Evolutionary conservation across 1,139 yeast species (phyloP).

Genomic region (Pichia cactophila): DNA sequence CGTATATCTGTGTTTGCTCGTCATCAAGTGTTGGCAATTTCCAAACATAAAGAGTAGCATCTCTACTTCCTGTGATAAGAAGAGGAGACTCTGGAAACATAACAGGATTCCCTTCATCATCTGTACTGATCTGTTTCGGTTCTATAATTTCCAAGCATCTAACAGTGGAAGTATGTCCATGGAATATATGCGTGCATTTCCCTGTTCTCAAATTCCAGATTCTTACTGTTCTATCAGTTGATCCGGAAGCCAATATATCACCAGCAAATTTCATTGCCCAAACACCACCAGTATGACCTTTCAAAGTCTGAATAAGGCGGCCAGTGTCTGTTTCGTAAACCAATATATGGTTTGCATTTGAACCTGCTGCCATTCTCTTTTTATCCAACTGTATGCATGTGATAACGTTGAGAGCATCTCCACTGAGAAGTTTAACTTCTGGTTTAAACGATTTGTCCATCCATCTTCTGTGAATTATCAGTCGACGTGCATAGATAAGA

Average conservation of each 20-base stretch:
- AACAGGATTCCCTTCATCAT: slow-evolving; percentile 56
- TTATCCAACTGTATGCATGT: slow-evolving; percentile 93
- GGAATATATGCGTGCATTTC: slow-evolving; percentile 74
- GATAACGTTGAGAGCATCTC: slow-evolving; percentile 76
- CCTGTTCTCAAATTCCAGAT: slow-evolving; percentile 81
- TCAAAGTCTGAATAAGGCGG: slow-evolving; percentile 52
- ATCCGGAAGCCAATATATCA: slow-evolving; percentile 80
- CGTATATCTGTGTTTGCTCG: slow-evolving; percentile 29
- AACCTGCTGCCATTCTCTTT: slow-evolving; percentile 85
- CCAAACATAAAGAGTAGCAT: slow-evolving; percentile 86
- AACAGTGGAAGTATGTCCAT: slow-evolving; percentile 89
- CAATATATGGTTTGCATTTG: slow-evolving; percentile 78
- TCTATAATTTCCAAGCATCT: slow-evolving; percentile 80
- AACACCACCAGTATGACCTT: slow-evolving; percentile 96
- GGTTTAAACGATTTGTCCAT: slow-evolving; percentile 70
- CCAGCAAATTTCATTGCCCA: slow-evolving; percentile 93
- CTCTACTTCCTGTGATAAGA: slow-evolving; percentile 86
- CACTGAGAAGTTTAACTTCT: slow-evolving; percentile 58
- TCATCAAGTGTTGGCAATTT: slow-evolving; percentile 55
- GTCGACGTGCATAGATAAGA: slow-evolving; percentile 58
- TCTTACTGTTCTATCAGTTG: slow-evolving; percentile 86
- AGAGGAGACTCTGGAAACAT: slow-evolving; percentile 58
- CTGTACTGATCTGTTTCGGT: slow-evolving; percentile 53
- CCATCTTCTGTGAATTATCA: slow-evolving; percentile 70
- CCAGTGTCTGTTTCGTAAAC: slow-evolving; percentile 79